Base-by-base conservation (phyloP, 208 protist species). In the Blechomonas ayalai region DNA sequence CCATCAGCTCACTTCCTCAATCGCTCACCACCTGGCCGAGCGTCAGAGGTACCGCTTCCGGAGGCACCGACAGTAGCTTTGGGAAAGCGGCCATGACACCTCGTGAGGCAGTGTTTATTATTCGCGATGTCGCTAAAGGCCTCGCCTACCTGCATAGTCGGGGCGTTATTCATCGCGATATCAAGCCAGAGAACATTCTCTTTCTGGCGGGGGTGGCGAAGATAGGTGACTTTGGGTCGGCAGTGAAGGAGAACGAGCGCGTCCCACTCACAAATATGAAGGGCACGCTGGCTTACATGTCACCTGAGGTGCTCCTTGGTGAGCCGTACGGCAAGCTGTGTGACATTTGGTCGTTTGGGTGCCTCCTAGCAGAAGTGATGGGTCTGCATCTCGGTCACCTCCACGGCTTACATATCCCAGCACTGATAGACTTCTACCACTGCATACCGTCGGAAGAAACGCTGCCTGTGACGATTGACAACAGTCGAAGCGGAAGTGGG, bases 341-440 rank as follows among this genome's bases (percentile, higher is more conserved):
- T 47, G 83, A 92, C 41, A 56, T 92, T 42, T 92, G 83, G 79
- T 83, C 72, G 23, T 72, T 88, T 50, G 83, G 83, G 23, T 88
- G 75, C 56, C 52, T 92, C 4, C 46, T 92, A 19, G 75, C 79
- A 9, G 70, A 84, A 15, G 55, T 89, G 20, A 82, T 92, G 52
- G 78, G 79, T 34, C 58, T 92, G 1, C 55, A 72, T 22, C 61
- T 92, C 12, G 79, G 68, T 12, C 83, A 92, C 64, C 51, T 89
- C 18, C 65, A 59, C 31, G 66, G 73, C 9, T 51, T 92, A 34
- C 75, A 83, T 44, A 62, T 82, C 42, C 77, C 75, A 2, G 71
- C 64, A 4, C 63, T 92, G 25, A 48, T 73, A 13, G 67, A 85
- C 49, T 57, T 89, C 19, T 92, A 87, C 41, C 43, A 46, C 0